These are phyloP conservation scores for Trichosporon asahii DNA, from an alignment of 1,284 basidiomycete species.

Conservation along the genomic window DNA sequence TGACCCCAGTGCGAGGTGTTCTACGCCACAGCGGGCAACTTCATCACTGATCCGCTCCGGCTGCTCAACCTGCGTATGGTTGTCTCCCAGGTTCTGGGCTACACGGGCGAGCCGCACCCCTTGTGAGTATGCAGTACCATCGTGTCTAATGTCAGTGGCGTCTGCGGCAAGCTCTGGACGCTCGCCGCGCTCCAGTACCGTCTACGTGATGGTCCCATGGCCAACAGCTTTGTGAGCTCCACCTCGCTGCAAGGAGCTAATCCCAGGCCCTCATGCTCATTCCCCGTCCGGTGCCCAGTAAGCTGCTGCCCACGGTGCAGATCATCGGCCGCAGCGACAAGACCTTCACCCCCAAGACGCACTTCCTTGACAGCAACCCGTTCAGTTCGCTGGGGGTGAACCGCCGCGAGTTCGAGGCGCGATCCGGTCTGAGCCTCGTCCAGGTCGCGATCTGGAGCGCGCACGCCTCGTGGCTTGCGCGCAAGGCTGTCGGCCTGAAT, in stretches of 20 bases:
- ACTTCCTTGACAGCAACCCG: constrained; percentile 22
- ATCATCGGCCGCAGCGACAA: constrained; percentile 18
- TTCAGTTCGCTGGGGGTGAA: constrained; percentile 18
- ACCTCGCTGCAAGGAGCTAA: neutral
- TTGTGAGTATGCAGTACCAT: constrained; percentile 10
- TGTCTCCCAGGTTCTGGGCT: constrained; percentile 16
- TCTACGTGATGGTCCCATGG: constrained; percentile 24
- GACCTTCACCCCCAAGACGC: constrained; percentile 15
- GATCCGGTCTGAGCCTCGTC: constrained; percentile 12
- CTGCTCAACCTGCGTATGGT: constrained; percentile 10
- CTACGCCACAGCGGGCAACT: constrained; percentile 21
- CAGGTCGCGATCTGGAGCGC: constrained; percentile 18
- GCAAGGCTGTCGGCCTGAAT: constrained; percentile 8
- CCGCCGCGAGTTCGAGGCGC: constrained; percentile 14
- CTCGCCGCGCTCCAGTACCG: constrained; percentile 22
- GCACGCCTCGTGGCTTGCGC: constrained; percentile 21
- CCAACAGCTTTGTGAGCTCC: constrained; percentile 18
- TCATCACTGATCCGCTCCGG: constrained; percentile 8
- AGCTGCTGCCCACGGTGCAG: constrained; percentile 13
- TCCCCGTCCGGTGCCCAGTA: constrained; percentile 18
- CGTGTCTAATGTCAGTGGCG: constrained; percentile 14
- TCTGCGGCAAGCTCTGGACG: constrained; percentile 24
- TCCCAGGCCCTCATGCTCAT: constrained; percentile 21
- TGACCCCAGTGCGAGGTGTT: constrained; percentile 22
- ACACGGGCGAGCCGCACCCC: constrained; percentile 9